Evolutionary conservation across 768 basidiomycete genomes (phyloP).

Genomic region (Tylopilus sp.): DNA sequence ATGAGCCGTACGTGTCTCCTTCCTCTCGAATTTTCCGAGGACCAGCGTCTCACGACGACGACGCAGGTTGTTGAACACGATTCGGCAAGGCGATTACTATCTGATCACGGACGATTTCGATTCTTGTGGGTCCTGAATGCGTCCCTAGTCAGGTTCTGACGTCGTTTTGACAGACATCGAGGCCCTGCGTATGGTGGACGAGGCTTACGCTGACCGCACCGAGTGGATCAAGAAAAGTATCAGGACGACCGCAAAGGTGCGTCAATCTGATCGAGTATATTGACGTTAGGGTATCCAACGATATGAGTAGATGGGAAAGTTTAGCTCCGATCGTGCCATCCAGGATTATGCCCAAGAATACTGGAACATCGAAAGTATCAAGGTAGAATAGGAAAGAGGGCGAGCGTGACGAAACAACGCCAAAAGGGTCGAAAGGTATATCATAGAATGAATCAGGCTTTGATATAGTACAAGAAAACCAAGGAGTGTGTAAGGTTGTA

Average conservation of each 20-base stretch:
- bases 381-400: conserved; percentile 22
- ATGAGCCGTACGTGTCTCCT: conserved; percentile 69
- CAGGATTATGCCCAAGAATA: conserved; percentile 88
- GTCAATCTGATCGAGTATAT: conserved; percentile 45
- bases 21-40: too few relatives aligned
- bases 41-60: conserved; percentile 17
- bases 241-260: conserved; percentile 71
- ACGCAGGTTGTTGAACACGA: conserved; percentile 65
- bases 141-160: not conserved
- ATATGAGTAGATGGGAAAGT: conserved; percentile 81
- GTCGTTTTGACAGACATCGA: conserved; percentile 54
- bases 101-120: conserved; percentile 92
- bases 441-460: conserved; percentile 14
- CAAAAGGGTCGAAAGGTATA: not conserved
- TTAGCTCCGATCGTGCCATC: conserved; percentile 92
- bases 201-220: conserved; percentile 76
- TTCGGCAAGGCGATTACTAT: conserved; percentile 74
- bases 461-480: conserved; percentile 2
- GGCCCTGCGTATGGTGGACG: conserved; percentile 83
- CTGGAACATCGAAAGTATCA: conserved; percentile 67
- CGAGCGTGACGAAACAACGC: not conserved
- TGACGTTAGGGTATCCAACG: conserved; percentile 48
- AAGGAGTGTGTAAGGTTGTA: conserved; percentile 7
- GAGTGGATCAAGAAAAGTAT: conserved; percentile 95
- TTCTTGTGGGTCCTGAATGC: conserved; percentile 63